Conservation (phyloP, 2,329 filamentous ascomycete genomes). For the Epichloe bromicola region DNA sequence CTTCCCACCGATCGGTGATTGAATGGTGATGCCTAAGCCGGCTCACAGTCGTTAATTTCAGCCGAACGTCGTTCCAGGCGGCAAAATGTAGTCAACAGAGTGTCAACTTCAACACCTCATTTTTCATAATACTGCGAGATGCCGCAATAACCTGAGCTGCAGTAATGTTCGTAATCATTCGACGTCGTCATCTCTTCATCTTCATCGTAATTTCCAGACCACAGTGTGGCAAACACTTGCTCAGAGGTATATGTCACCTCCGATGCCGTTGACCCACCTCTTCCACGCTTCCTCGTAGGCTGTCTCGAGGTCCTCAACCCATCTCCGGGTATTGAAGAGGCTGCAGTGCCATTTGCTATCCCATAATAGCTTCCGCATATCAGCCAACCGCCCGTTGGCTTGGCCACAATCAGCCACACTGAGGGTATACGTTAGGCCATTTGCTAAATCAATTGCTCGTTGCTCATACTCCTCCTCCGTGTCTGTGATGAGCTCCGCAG, state of each 20-base stretch:
- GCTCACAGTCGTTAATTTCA: too few relatives aligned
- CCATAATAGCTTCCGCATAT: slow-evolving; percentile 72
- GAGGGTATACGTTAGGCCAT: slow-evolving; percentile 45
- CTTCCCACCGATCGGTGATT: too few relatives aligned
- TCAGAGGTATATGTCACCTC: slow-evolving; percentile 82
- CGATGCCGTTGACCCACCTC: slow-evolving; percentile 71
- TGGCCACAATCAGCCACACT: slow-evolving; percentile 32
- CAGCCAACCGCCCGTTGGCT: slow-evolving; percentile 56
- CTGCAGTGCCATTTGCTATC: slow-evolving; percentile 73
- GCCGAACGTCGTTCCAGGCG: too few relatives aligned
- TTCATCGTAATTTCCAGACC: background rate
- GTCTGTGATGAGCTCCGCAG: slow-evolving; percentile 60
- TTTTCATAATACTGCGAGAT: background rate
- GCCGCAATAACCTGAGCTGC: background rate
- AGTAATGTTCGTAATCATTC: background rate
- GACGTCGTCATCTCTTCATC: slow-evolving; percentile 2
- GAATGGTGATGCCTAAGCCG: too few relatives aligned
- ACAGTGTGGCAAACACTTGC: background rate
- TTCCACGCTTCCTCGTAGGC: slow-evolving; percentile 84
- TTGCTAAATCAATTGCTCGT: slow-evolving; percentile 55
- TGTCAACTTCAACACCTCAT: too few relatives aligned
- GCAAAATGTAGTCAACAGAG: too few relatives aligned
- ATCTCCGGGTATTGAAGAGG: slow-evolving; percentile 81
- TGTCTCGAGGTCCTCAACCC: slow-evolving; percentile 79
- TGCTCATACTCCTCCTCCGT: slow-evolving; percentile 78